Evolutionary conservation across 1,284 basidiomycete species (phyloP).

Genomic region (Leccinum discolor): DNA sequence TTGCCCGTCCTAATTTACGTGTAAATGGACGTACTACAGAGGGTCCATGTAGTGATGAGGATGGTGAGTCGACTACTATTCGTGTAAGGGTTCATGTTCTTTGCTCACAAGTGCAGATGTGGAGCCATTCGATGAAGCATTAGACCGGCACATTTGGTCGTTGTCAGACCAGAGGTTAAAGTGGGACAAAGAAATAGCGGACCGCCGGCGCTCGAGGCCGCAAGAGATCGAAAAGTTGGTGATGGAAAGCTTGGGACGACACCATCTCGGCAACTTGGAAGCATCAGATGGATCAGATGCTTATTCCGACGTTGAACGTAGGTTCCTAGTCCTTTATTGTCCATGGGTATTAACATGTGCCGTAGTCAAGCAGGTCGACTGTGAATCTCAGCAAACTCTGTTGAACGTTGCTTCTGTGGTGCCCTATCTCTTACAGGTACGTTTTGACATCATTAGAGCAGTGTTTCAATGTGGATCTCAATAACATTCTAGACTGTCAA

Average conservation of each 20-base stretch:
- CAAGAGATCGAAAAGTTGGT: conserved; percentile 50
- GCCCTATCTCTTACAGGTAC: conserved; percentile 55
- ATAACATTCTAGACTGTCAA: conserved; percentile 39
- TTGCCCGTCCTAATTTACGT: conserved; percentile 70
- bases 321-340: neutral
- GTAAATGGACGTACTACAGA: conserved; percentile 81
- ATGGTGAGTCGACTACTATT: conserved; percentile 39
- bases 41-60: conserved; percentile 41
- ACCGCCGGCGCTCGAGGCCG: conserved; percentile 59
- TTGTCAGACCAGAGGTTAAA: conserved; percentile 65
- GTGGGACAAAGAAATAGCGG: conserved; percentile 68
- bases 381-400: conserved; percentile 15
- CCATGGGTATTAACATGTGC: conserved; percentile 7
- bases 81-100: neutral
- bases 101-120: conserved; percentile 45
- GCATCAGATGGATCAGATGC: neutral
- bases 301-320: conserved; percentile 11
- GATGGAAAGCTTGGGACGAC: conserved; percentile 18
- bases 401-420: conserved; percentile 33
- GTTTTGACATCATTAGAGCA: conserved; percentile 7
- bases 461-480: neutral
- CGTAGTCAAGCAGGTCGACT: conserved; percentile 17
- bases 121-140: conserved; percentile 79
- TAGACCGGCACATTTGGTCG: conserved; percentile 75
- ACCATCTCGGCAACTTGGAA: conserved; percentile 15